A percentile compares a stretch with the other conserved stretches of the same genome.
These are phyloP conservation scores for Waltiozyma sp. DNA, from an alignment of 1,139 yeast species.

Conservation along the genomic window DNA sequence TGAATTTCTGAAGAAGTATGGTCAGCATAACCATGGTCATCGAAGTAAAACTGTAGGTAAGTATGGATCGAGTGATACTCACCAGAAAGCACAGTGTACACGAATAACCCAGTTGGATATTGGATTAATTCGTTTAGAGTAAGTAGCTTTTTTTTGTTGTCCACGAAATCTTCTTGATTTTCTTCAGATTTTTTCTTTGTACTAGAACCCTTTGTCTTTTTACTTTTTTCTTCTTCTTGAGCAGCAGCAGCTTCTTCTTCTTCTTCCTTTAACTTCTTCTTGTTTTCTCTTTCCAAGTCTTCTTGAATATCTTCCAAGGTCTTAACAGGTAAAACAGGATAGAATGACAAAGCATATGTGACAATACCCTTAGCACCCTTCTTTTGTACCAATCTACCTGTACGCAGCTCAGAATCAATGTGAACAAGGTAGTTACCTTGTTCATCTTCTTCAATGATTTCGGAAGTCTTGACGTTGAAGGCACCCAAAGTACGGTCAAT, in stretches of 20 bases:
- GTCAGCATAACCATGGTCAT: constrained; percentile 56
- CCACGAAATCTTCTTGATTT: constrained; percentile 29
- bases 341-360: constrained; percentile 65
- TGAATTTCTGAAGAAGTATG: constrained; percentile 41
- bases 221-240: constrained; percentile 19
- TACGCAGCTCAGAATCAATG: constrained; percentile 44
- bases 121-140: constrained; percentile 51
- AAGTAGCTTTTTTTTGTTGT: constrained; percentile 42
- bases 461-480: constrained; percentile 51
- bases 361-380: constrained; percentile 78
- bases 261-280: constrained; percentile 22
- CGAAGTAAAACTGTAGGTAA: constrained; percentile 66
- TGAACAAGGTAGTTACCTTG: constrained; percentile 53
- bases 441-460: constrained; percentile 51
- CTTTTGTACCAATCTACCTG: constrained; percentile 52
- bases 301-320: constrained; percentile 63
- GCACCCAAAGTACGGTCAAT: constrained; percentile 83
- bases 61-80: constrained; percentile 40
- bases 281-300: constrained; percentile 33
- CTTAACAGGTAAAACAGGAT: constrained; percentile 69
- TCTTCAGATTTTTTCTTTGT: constrained; percentile 19
- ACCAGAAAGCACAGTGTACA: constrained; percentile 53
- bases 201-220: constrained; percentile 12
- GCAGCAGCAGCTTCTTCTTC: constrained; percentile 22
- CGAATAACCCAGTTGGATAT: constrained; percentile 67